Base-by-base conservation (phyloP, 495 filamentous ascomycete genomes). In the Annulohypoxylon nitens region DNA sequence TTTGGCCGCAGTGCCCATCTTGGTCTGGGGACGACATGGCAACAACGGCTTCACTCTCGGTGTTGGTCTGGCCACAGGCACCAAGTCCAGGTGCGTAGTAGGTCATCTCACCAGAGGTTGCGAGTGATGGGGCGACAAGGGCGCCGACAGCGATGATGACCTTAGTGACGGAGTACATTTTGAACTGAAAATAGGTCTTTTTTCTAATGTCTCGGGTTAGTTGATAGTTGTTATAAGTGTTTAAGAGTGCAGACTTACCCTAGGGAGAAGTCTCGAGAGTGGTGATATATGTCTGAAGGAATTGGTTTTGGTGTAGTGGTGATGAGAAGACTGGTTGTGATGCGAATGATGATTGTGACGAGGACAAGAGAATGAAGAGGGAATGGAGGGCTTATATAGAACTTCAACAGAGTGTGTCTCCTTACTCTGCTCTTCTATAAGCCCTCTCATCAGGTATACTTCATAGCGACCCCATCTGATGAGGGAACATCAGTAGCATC, bases 1-100 rank as follows among this genome's bases (percentile, higher is more conserved):
- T 84, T 80, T 86, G 86, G 76, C 87, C 90, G 79, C 93, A 95
- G 80, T 86, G 83, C 43, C 83, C 82, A 9, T 82, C 77, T 41
- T 82, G 61, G 30, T 61, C 59, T 2, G 78, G 59, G 16, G 81
- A 82, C n/a, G 81, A 82, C 55, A 86, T 59, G 18, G 84, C 84
- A 12, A 85, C 84, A 25, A 86, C 79, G 65, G 77, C 77, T n/a
- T 82, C 73, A 30, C 36, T 69, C 47, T 79, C 76, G 10, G 36
- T 57, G 71, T 85, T 83, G 59, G 80, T 78, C 14, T 64, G 57
- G 41, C 84, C 84, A 51, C 84, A 86, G 4, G 83, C 71, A 14
- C 84, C 84, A 4, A 85, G 72, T 4, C 84, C 84, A 12, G 84
- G 71, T 5, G 48, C 30, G 67, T 78, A 86, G 70, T 81, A 86